These are phyloP conservation scores for Linnemannia schmuckeri DNA, from an alignment of 192 early-diverging fungal genomes.

Conservation along the genomic window DNA sequence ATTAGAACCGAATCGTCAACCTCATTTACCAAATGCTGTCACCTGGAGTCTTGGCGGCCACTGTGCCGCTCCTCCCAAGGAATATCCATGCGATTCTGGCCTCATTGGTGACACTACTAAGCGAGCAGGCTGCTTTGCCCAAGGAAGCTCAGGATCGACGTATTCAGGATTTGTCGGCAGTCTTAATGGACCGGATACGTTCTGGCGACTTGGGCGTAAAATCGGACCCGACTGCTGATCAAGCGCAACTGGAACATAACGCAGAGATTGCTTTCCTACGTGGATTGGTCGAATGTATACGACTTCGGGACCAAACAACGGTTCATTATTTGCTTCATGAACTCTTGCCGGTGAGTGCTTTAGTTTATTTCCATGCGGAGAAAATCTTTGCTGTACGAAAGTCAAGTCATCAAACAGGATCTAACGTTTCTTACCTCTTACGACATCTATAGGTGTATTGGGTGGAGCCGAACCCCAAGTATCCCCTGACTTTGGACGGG, in stretches of 20 bases:
- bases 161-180: not conserved
- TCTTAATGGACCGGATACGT: constrained; percentile 26
- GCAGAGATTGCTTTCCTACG: constrained; percentile 34
- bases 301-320: constrained; percentile 12
- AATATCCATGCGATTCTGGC: constrained; percentile 37
- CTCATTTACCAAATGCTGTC: constrained; percentile 9
- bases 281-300: constrained; percentile 35
- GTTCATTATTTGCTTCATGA: constrained; percentile 34
- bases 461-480: constrained; percentile 38
- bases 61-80: constrained; percentile 26
- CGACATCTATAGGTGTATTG: constrained; percentile 26
- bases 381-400: not conserved
- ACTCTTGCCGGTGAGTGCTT: constrained; percentile 34
- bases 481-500: constrained; percentile 34
- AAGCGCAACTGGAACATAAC: constrained; percentile 6
- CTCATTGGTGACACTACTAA: constrained; percentile 8
- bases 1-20: constrained; percentile 33
- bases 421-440: not conserved
- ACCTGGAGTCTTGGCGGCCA: constrained; percentile 10
- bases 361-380: not conserved
- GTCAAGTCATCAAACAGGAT: not conserved
- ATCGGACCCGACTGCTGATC: not conserved
- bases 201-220: constrained; percentile 37
- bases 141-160: constrained; percentile 24
- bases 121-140: constrained; percentile 19